phyloP scores from a whole-genome alignment of 192 early-diverging fungal species.

The Podila epicladia region DNA sequence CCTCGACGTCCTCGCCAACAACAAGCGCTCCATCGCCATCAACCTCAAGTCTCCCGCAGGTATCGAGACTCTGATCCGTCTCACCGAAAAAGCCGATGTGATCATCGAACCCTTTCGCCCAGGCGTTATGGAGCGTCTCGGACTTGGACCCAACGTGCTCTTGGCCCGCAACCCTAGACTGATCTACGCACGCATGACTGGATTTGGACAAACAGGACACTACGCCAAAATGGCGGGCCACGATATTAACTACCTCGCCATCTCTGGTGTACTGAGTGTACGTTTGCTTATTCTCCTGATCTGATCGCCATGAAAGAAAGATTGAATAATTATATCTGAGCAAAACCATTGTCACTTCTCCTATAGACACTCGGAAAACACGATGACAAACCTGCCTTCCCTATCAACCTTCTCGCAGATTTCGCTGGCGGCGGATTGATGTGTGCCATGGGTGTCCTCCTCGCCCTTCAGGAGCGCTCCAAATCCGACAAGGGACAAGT shows the following conservation, averaged over 20 bases:
- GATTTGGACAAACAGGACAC: slow-evolving; percentile 70
- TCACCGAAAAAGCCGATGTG: slow-evolving; percentile 65
- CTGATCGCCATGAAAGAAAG: background rate
- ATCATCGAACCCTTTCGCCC: slow-evolving; percentile 75
- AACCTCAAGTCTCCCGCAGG: slow-evolving; percentile 64
- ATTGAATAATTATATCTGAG: background rate
- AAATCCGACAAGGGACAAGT: slow-evolving; percentile 72
- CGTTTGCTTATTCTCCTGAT: background rate
- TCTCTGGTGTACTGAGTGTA: slow-evolving; percentile 69
- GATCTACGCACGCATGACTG: slow-evolving; percentile 72
- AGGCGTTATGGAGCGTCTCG: slow-evolving; percentile 75
- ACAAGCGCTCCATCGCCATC: slow-evolving; percentile 71
- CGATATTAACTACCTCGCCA: slow-evolving; percentile 76
- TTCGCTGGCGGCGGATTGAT: slow-evolving; percentile 77
- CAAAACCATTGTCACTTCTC: background rate
- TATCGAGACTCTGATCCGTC: slow-evolving; percentile 51
- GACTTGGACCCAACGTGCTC: slow-evolving; percentile 67
- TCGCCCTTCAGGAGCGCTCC: slow-evolving; percentile 68
- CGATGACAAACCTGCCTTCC: slow-evolving; percentile 54
- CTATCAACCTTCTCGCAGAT: slow-evolving; percentile 64
- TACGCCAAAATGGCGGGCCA: slow-evolving; percentile 65
- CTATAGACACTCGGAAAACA: slow-evolving; percentile 57
- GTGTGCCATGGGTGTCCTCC: slow-evolving; percentile 68
- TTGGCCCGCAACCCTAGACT: slow-evolving; percentile 62
- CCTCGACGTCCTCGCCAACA: slow-evolving; percentile 60